phyloP scores from a whole-genome alignment of 768 basidiomycete genomes.

The Serendipita sp. region DNA sequence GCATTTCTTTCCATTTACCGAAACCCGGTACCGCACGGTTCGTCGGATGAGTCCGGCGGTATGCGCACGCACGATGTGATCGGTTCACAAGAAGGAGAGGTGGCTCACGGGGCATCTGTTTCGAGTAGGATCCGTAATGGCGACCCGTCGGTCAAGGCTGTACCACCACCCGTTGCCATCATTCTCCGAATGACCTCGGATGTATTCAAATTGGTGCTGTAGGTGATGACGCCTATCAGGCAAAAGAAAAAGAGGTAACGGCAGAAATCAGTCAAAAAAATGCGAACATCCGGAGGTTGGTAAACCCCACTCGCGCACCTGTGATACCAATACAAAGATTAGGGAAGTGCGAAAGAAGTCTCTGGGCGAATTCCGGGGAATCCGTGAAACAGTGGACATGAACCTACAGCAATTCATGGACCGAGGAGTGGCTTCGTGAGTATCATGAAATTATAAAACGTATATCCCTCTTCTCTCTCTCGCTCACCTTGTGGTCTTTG shows the following conservation, averaged over 20 bases:
- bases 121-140: conserved; percentile 40
- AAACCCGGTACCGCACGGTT: no score
- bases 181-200: conserved; percentile 46
- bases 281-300: background rate
- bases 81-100: background rate
- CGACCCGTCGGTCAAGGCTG: conserved; percentile 13
- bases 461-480: no score
- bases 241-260: background rate
- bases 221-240: conserved; percentile 56
- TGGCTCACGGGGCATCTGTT: conserved; percentile 51
- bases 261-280: background rate
- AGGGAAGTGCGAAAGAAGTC: conserved; percentile 58
- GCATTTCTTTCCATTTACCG: background rate
- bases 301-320: conserved; percentile 21
- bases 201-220: conserved; percentile 58
- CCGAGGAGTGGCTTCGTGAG: background rate
- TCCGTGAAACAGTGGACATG: conserved; percentile 87
- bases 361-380: conserved; percentile 51
- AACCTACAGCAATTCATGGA: conserved; percentile 28
- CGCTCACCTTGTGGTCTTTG: conserved; percentile 41
- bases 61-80: no score
- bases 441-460: background rate
- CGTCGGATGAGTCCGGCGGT: background rate
- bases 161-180: conserved; percentile 19
- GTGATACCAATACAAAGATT: conserved; percentile 77